Conservation (phyloP, 148 eudicot species). For the Diospyros lotus region DNA sequence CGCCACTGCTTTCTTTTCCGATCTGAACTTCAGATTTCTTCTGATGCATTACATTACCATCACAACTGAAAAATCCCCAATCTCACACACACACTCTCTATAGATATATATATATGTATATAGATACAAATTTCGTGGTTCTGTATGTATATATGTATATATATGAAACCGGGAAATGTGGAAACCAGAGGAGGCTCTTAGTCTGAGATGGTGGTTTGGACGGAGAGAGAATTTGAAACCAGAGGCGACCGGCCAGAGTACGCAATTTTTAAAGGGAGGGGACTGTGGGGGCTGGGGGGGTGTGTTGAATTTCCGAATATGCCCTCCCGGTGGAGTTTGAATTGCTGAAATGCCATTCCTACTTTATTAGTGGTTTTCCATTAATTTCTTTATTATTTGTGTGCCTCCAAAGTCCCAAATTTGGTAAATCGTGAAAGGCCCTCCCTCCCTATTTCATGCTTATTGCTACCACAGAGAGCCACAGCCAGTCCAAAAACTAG, state of each 20-base stretch:
- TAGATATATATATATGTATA: neutral
- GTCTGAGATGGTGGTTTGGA: conserved; percentile 31
- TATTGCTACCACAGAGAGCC: too few species aligned
- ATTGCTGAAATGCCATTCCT: conserved; percentile 17
- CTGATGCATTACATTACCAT: conserved; percentile 78
- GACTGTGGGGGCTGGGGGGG: too few species aligned
- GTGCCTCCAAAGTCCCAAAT: neutral
- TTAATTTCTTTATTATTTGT: neutral
- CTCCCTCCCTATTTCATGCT: too few species aligned
- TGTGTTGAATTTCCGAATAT: neutral
- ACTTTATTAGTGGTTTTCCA: conserved; percentile 15
- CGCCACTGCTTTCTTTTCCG: conserved; percentile 95
- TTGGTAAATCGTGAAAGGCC: neutral
- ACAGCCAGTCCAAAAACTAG: too few species aligned
- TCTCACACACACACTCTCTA: neutral
- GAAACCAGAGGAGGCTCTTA: conserved; percentile 34
- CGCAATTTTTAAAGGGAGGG: neutral
- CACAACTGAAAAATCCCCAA: conserved; percentile 5
- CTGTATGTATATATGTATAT: neutral
- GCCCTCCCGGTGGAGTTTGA: neutral
- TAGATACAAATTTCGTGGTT: neutral
- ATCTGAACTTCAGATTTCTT: conserved; percentile 97
- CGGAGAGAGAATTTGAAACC: conserved; percentile 19
- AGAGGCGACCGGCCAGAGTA: conserved; percentile 8
- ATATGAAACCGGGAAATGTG: neutral